Evolutionary conservation across 1,284 basidiomycete genomes (phyloP), one percentile per base, ranked within the genome.

Genomic region (Sporisorium scitamineum): DNA sequence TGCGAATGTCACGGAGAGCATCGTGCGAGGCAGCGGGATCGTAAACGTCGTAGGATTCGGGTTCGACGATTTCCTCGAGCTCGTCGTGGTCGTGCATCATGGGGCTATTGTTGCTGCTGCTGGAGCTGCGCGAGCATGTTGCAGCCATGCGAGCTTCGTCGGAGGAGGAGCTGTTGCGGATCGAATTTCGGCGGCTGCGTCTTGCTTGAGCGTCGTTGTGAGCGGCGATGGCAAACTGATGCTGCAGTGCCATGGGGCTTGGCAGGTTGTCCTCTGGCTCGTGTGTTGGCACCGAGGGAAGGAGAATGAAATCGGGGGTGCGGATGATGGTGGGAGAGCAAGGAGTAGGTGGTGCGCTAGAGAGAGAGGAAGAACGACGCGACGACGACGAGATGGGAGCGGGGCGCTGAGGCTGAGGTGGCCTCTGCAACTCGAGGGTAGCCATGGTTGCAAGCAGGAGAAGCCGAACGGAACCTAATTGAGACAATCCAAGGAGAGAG

Each of bases 231-330:
- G 67, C 67, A 20, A 66, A 75, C 18, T 70, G 72, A 0, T 70
- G 72, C 32, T 75, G 72, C 39, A 70, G 34, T 4, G 59, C 59
- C 39, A 52, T 45, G 5, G 72, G 72, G 31, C 59, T 64, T 4
- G 73, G 73, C 13, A 76, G 55, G 22, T 76, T 71, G 59, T 75
- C 76, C 39, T 76, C 71, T 3, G 76, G 76, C 37, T 78, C 76
- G 63, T 78, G 76, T 6, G 76, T 78, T 10, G 76, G 76, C 10
- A 76, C 64, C 22, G 76, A 75, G 27, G 76, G 76, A 14, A 78
- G 50, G 18, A 75, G 50, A 41, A 78, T 75, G 16, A 70, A 67
- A 39, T 76, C 70, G 1, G 56, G 37, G 20, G 69, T 72, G 58
- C 74, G 69, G 39, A 76, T 72, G 66, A 76, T 72, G 62, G 62